Evolutionary conservation across 306 rosid genomes (phyloP).

Genomic region (Trifolium dubium): DNA sequence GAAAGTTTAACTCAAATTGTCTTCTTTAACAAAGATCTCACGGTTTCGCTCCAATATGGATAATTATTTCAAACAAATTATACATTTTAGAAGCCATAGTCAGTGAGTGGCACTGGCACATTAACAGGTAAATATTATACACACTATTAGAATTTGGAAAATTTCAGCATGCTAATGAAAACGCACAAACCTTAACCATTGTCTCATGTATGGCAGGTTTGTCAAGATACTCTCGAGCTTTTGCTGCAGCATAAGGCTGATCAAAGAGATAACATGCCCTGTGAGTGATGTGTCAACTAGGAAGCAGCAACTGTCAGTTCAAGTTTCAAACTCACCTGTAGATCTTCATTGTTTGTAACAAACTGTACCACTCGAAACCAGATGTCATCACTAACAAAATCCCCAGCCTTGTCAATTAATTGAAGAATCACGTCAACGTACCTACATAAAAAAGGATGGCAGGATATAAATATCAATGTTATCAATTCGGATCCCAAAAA

Average conservation of each 20-base stretch:
- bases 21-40: constrained; percentile 24
- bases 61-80: constrained; percentile 23
- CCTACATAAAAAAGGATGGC: constrained; percentile 55
- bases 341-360: constrained; percentile 97
- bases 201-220: constrained; percentile 99
- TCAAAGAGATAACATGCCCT: constrained; percentile 51
- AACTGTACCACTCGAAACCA: constrained; percentile 99
- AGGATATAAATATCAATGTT: constrained; percentile 24
- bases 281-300: constrained; percentile 46
- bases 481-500: not conserved
- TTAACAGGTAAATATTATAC: constrained; percentile 9
- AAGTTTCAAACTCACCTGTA: constrained; percentile 73
- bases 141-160: constrained; percentile 17
- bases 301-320: constrained; percentile 39
- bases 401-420: constrained; percentile 99
- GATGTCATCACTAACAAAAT: constrained; percentile 98
- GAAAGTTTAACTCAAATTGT: constrained; percentile 23
- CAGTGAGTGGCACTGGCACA: constrained; percentile 5
- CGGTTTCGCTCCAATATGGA: constrained; percentile 25
- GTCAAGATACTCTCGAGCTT: constrained; percentile 97
- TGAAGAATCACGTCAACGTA: constrained; percentile 98
- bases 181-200: constrained; percentile 91
- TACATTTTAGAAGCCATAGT: constrained; percentile 36
- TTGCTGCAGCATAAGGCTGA: constrained; percentile 97
- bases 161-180: constrained; percentile 28